phyloP scores from a whole-genome alignment of 2,329 filamentous ascomycete genomes.

The Talaromyces islandicus region DNA sequence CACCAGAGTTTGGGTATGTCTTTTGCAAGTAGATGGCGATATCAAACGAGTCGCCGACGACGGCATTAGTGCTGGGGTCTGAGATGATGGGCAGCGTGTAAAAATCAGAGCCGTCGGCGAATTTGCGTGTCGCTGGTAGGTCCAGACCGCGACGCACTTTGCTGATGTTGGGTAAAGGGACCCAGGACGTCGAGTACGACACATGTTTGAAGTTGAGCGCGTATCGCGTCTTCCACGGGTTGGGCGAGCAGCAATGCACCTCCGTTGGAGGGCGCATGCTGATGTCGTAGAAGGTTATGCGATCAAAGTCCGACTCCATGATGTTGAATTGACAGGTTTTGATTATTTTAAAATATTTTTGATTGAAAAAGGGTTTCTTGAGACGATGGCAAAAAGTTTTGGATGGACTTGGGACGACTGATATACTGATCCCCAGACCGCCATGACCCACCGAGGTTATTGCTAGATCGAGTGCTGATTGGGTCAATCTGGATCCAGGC shows the following conservation, averaged over 20 bases:
- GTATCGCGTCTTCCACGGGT: constrained; percentile 47
- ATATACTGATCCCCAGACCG: neutral
- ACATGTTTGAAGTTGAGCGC: constrained; percentile 47
- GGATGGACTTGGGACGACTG: neutral
- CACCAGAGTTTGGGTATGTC: constrained; percentile 43
- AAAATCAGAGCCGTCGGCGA: constrained; percentile 53
- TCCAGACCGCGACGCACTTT: constrained; percentile 43
- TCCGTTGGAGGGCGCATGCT: constrained; percentile 27
- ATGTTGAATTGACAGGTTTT: neutral
- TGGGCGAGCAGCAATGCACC: constrained; percentile 30
- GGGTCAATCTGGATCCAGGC: neutral
- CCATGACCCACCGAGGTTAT: neutral
- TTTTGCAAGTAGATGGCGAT: constrained; percentile 57
- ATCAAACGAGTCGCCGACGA: constrained; percentile 59
- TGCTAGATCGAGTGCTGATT: neutral
- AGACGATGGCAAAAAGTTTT: neutral
- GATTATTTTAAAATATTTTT: neutral
- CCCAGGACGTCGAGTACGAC: constrained; percentile 48
- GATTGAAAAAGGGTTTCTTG: neutral
- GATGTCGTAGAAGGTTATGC: constrained; percentile 45
- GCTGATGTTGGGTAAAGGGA: constrained; percentile 48
- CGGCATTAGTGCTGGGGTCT: constrained; percentile 36
- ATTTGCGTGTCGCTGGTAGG: constrained; percentile 48
- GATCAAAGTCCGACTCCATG: neutral
- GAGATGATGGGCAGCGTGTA: constrained; percentile 55